Percentiles rank a stretch among this genome's conserved stretches.
phyloP scores from a whole-genome alignment of 306 rosid species.

The Fragaria iinumae region DNA sequence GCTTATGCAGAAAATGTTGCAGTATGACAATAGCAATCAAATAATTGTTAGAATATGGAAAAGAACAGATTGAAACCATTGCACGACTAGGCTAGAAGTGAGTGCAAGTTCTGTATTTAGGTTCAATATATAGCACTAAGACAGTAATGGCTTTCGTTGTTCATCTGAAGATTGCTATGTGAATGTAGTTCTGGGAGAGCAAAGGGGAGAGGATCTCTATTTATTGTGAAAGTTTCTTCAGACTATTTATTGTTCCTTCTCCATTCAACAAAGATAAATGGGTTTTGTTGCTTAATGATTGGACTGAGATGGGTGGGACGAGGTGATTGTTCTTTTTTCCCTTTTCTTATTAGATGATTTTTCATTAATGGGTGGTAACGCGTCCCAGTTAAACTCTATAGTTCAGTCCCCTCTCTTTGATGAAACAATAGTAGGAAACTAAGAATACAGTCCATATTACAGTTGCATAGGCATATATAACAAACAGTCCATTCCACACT shows the following conservation, averaged over 20 bases:
- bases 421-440: not conserved
- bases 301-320: not conserved
- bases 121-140: not conserved
- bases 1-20: constrained; percentile 3
- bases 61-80: not conserved
- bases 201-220: not conserved
- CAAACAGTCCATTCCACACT: not conserved
- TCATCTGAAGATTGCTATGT: not conserved
- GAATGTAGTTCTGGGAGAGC: not conserved
- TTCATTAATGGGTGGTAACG: not conserved
- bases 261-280: not conserved
- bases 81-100: not conserved
- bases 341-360: not conserved
- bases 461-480: not conserved
- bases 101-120: not conserved
- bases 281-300: not conserved
- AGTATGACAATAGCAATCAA: not conserved
- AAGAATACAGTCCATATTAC: not conserved
- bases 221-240: too few relatives aligned
- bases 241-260: not conserved
- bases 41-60: constrained; percentile 7
- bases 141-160: not conserved
- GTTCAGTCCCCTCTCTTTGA: not conserved
- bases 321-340: not conserved
- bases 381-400: not conserved